Evolutionary conservation across 352 stramenopile genomes (phyloP).

Genomic region (Peronospora belbahrii): DNA sequence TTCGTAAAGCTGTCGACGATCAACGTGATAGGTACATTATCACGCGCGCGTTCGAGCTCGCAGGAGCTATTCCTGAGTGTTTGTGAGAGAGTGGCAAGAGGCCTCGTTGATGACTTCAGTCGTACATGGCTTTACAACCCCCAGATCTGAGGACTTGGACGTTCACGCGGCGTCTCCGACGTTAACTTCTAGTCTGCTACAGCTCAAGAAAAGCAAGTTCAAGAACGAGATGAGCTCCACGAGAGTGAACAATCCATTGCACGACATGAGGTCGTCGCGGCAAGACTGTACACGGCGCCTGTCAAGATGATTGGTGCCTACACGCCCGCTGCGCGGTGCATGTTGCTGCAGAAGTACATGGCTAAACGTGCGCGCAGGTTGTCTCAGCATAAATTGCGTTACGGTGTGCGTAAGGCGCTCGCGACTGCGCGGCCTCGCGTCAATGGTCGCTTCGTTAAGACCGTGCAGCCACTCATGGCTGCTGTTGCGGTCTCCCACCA

Average conservation of each 20-base stretch:
- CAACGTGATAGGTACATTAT: conserved; percentile 12
- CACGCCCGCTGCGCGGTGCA: conserved; percentile 48
- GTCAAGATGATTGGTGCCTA: conserved; percentile 66
- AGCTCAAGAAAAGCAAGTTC: conserved; percentile 14
- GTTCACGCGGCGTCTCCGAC: conserved; percentile 10
- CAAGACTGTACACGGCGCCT: conserved; percentile 31
- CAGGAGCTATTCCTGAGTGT: conserved; percentile 77
- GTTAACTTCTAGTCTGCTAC: background rate
- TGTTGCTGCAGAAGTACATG: conserved; percentile 75
- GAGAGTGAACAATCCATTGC: conserved; percentile 41
- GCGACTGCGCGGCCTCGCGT: conserved; percentile 68
- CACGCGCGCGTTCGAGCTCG: conserved; percentile 40
- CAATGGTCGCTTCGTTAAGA: conserved; percentile 82
- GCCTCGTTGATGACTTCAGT: too few relatives aligned
- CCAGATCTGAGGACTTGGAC: conserved; percentile 25
- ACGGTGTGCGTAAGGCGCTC: conserved; percentile 73
- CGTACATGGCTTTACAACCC: conserved; percentile 13
- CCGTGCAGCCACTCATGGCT: conserved; percentile 64
- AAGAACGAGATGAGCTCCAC: conserved; percentile 54
- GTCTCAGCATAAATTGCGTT: conserved; percentile 69
- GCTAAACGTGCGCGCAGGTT: conserved; percentile 62
- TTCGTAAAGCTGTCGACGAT: conserved; percentile 10
- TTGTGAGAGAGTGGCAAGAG: conserved; percentile 71
- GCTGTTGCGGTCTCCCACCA: conserved; percentile 39
- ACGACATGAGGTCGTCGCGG: conserved; percentile 32